Percentiles rank a stretch among this genome's conserved stretches.
Conservation (phyloP, 2,329 filamentous ascomycete species). For the Alternaria incomplexa region DNA sequence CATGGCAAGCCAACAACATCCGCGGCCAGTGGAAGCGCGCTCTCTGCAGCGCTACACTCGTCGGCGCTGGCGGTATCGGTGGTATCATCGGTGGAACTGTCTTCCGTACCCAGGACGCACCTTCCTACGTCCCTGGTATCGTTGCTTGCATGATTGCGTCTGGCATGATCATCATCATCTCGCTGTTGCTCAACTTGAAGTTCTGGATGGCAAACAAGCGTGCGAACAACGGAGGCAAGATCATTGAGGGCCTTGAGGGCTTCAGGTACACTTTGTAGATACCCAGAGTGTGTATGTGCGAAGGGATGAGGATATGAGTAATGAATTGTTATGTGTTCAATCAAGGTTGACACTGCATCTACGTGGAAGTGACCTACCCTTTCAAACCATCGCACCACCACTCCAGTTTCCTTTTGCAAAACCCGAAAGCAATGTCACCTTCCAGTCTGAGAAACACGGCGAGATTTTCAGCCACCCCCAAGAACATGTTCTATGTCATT, state of each 20-base stretch:
- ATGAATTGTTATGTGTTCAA: not conserved
- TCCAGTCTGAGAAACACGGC: too few species aligned
- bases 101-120: slow-evolving; percentile 60
- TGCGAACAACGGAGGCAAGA: slow-evolving; percentile 47
- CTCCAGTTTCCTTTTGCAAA: too few species aligned
- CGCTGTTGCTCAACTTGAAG: slow-evolving; percentile 37
- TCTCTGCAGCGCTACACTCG: slow-evolving; percentile 75
- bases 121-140: slow-evolving; percentile 44
- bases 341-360: too few species aligned
- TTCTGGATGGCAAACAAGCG: slow-evolving; percentile 47
- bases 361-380: too few species aligned
- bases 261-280: slow-evolving; percentile 39
- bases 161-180: slow-evolving; percentile 43
- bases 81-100: slow-evolving; percentile 79
- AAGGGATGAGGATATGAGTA: not conserved
- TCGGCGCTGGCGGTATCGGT: slow-evolving; percentile 77
- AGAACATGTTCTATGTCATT: too few species aligned
- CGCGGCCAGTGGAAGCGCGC: slow-evolving; percentile 88
- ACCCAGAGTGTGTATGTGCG: not conserved
- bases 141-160: slow-evolving; percentile 46
- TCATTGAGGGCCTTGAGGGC: slow-evolving; percentile 46
- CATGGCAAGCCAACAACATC: slow-evolving; percentile 88
- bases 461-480: too few species aligned
- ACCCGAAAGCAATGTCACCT: too few species aligned
- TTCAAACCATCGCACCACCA: too few species aligned